phyloP scores from a whole-genome alignment of 768 basidiomycete species.

The Macrolepiota dolichaula region DNA sequence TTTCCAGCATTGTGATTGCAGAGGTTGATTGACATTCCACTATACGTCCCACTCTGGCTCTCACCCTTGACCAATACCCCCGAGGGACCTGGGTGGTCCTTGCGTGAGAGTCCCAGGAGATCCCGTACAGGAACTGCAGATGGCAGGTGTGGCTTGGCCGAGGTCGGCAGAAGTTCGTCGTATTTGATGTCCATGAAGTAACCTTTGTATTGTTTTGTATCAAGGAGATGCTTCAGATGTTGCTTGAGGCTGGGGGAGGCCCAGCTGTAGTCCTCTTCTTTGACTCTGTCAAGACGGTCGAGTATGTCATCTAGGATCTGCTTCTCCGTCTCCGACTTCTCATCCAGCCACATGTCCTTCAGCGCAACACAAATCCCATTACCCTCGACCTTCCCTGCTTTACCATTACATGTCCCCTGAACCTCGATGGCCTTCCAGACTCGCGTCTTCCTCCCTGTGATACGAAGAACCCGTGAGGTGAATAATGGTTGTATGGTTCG shows the following conservation, averaged over 20 bases:
- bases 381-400: neutral
- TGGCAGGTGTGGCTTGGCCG: neutral
- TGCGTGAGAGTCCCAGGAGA: too few species aligned
- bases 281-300: neutral
- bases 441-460: constrained; percentile 13
- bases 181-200: neutral
- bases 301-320: constrained; percentile 14
- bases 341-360: constrained; percentile 20
- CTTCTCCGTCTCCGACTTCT: constrained; percentile 4
- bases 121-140: too few species aligned
- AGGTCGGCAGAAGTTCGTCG: neutral
- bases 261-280: neutral
- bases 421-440: constrained; percentile 13
- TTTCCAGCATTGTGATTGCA: too few species aligned
- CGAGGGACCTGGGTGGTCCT: neutral
- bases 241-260: neutral
- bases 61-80: too few species aligned
- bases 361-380: constrained; percentile 5
- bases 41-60: too few species aligned
- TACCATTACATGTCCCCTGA: neutral
- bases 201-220: neutral
- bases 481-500: neutral
- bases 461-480: neutral
- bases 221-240: neutral
- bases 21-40: neutral